phyloP scores from a whole-genome alignment of 768 basidiomycete genomes.

The Clathrus columnatus region DNA sequence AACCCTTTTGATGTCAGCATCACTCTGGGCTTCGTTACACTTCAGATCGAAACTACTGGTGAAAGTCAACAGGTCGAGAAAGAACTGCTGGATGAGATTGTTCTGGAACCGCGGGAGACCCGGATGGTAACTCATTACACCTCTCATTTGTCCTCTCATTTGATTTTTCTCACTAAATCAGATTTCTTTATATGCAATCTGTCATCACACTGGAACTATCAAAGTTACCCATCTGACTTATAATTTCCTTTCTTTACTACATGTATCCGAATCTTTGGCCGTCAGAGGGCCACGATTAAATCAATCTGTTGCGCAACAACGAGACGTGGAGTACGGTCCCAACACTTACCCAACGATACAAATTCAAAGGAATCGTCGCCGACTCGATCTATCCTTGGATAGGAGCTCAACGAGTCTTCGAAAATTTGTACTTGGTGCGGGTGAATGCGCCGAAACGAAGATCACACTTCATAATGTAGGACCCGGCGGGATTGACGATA shows the following conservation, averaged over 20 bases:
- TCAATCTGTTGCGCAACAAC: conserved; percentile 61
- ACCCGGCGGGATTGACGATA: conserved; percentile 44
- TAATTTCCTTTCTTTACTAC: conserved; percentile 66
- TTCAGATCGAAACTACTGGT: conserved; percentile 39
- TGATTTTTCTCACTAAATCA: conserved; percentile 17
- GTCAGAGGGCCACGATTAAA: conserved; percentile 71
- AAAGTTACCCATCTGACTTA: conserved; percentile 51
- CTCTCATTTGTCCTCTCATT: neutral
- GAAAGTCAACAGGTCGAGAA: conserved; percentile 34
- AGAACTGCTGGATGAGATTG: conserved; percentile 52
- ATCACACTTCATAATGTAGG: conserved; percentile 66
- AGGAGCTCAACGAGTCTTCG: conserved; percentile 43
- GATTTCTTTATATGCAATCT: conserved; percentile 58
- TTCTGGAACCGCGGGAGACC: conserved; percentile 52
- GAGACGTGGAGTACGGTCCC: conserved; percentile 60
- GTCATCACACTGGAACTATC: conserved; percentile 42
- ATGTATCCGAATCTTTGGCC: conserved; percentile 55
- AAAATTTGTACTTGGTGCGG: conserved; percentile 46
- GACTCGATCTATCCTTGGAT: conserved; percentile 37
- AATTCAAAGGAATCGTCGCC: conserved; percentile 57
- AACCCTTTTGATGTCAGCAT: conserved; percentile 74
- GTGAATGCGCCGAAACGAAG: conserved; percentile 50
- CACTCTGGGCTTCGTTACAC: conserved; percentile 52
- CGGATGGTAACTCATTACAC: conserved; percentile 46
- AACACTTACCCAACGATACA: conserved; percentile 53